Evolutionary conservation across 352 stramenopile genomes (phyloP).

Genomic region (Thalassiosira delicatula): DNA sequence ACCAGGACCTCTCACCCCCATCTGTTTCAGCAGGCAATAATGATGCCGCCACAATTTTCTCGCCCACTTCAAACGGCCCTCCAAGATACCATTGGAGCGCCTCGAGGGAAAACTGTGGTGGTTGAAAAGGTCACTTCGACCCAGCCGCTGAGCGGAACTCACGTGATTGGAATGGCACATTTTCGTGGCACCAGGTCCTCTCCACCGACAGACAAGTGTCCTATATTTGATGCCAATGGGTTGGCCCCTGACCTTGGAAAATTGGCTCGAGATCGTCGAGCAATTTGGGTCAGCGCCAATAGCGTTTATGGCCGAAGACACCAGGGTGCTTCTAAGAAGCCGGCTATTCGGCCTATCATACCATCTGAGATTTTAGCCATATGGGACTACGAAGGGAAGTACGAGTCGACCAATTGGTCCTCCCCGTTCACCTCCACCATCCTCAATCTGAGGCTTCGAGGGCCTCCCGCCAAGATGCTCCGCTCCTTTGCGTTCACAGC

Average conservation of each 20-base stretch:
- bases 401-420: neutral
- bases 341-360: too few relatives aligned
- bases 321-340: too few relatives aligned
- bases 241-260: neutral
- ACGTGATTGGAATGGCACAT: too few relatives aligned
- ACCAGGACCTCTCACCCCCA: too few relatives aligned
- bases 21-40: too few relatives aligned
- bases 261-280: too few relatives aligned
- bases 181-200: too few relatives aligned
- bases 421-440: neutral
- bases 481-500: neutral
- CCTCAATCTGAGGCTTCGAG: neutral
- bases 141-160: too few relatives aligned
- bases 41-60: neutral
- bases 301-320: too few relatives aligned
- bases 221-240: neutral
- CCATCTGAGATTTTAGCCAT: neutral
- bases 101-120: neutral
- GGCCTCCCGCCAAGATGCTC: neutral
- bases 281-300: too few relatives aligned
- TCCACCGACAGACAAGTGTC: too few relatives aligned
- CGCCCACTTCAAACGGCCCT: neutral
- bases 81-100: neutral
- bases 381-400: neutral
- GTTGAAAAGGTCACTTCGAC: too few relatives aligned